Conservation (phyloP, 2,329 filamentous ascomycete species). For the Botrytis cinerea region DNA sequence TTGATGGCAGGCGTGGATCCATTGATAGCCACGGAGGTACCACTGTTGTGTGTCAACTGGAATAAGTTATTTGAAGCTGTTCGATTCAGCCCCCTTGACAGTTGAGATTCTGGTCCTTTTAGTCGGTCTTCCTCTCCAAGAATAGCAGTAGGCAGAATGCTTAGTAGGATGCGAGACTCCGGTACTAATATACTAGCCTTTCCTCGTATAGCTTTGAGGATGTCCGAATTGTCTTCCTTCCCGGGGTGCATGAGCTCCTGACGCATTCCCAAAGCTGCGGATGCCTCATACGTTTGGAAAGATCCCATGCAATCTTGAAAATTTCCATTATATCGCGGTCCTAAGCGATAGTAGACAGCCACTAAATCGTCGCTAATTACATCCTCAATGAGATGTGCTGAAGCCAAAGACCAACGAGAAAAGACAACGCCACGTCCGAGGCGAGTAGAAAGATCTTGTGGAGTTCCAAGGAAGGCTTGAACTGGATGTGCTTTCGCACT, state of each 20-base stretch:
- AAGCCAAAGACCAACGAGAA: slow-evolving; percentile 86
- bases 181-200: slow-evolving; percentile 81
- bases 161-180: slow-evolving; percentile 79
- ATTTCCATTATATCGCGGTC: slow-evolving; percentile 89
- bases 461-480: slow-evolving; percentile 91
- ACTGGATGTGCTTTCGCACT: slow-evolving; percentile 65
- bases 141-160: slow-evolving; percentile 77
- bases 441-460: slow-evolving; percentile 78
- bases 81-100: slow-evolving; percentile 75
- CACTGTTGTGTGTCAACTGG: slow-evolving; percentile 69
- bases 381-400: slow-evolving; percentile 85
- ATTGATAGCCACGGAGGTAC: slow-evolving; percentile 82
- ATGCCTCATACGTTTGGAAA: slow-evolving; percentile 94
- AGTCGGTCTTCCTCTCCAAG: slow-evolving; percentile 80
- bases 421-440: slow-evolving; percentile 71
- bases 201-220: slow-evolving; percentile 81
- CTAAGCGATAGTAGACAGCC: slow-evolving; percentile 86
- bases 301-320: slow-evolving; percentile 95
- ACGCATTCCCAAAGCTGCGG: slow-evolving; percentile 82
- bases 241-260: slow-evolving; percentile 90
- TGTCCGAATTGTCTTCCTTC: slow-evolving; percentile 88
- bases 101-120: slow-evolving; percentile 67
- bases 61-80: slow-evolving; percentile 68
- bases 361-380: slow-evolving; percentile 87
- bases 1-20: slow-evolving; percentile 84